Evolutionary conservation across 2,329 filamentous ascomycete species (phyloP).

Genomic region (Fusarium irregulare): DNA sequence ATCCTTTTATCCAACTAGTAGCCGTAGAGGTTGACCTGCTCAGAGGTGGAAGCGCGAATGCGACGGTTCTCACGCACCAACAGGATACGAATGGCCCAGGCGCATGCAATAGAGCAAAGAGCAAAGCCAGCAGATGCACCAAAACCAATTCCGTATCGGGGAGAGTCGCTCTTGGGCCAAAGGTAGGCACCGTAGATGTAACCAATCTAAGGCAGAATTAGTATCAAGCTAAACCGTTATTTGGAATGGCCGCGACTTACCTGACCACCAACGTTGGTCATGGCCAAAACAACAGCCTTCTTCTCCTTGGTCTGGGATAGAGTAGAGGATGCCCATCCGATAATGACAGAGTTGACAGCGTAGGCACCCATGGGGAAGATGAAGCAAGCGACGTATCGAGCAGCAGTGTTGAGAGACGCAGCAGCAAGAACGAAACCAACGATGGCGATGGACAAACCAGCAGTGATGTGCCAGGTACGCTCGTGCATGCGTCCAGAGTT

Average conservation of each 20-base stretch:
- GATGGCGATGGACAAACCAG: slow-evolving; percentile 55
- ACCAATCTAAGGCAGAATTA: slow-evolving; percentile 46
- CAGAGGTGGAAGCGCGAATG: slow-evolving; percentile 49
- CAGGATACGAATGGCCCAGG: slow-evolving; percentile 57
- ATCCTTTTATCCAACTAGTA: slow-evolving; percentile 41
- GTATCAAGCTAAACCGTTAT: fast-evolving
- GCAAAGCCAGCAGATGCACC: slow-evolving; percentile 59
- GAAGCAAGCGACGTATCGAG: slow-evolving; percentile 56
- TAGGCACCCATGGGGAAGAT: slow-evolving; percentile 58
- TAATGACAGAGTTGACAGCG: slow-evolving; percentile 59
- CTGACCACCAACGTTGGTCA: slow-evolving; percentile 61
- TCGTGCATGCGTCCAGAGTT: slow-evolving; percentile 62
- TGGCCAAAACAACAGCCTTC: slow-evolving; percentile 60
- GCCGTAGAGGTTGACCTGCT: slow-evolving; percentile 53
- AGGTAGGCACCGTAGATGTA: slow-evolving; percentile 64
- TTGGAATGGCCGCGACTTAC: neutral
- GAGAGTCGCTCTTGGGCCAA: slow-evolving; percentile 59
- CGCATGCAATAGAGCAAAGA: slow-evolving; percentile 51
- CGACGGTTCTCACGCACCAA: slow-evolving; percentile 57
- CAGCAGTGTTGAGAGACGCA: slow-evolving; percentile 52
- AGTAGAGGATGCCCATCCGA: slow-evolving; percentile 59
- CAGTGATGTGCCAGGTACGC: slow-evolving; percentile 62
- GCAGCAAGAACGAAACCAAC: slow-evolving; percentile 57
- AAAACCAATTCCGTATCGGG: slow-evolving; percentile 58
- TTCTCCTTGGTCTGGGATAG: slow-evolving; percentile 62